Evolutionary conservation across 2,329 filamentous ascomycete genomes (phyloP), one percentile per base, ranked within the genome.

Genomic region (Orbilia oligospora): DNA sequence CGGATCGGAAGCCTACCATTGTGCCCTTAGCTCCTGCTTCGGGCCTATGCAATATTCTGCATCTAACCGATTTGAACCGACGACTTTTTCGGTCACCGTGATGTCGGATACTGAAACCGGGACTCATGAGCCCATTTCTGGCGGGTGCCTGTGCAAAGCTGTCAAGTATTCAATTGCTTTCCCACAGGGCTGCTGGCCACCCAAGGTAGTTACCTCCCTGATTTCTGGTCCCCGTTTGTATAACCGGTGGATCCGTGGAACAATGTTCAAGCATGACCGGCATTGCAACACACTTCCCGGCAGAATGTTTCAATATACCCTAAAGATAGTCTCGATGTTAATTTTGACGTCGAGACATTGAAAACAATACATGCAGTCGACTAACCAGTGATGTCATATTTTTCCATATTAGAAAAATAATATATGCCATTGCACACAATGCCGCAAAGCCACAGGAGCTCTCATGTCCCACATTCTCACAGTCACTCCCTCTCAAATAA

Each of bases 341-440:
- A 27, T 18, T 44, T 44, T 24, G 16, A 24, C 30, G 14, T 41
- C n/a, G 10, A 58, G 9, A 51, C 20, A 51, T 51, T 2, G 44
- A 46, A 1, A 46, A 20, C 2, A 20, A 9, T 46, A 20, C 8
- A 20, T 9, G n/a, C 44, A 46, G n/a, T 18, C n/a, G 44, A 46
- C 18, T 18, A 6, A 46, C 16, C 44, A 8, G 16, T 46, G n/a
- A 16, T n/a, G 44, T 18, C 18, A 30, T 36, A n/a, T 38, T 3
- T 36, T 14, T 36, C 12, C 22, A 33, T 36, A 14, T 22, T 56
- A 56, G 56, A 68, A 87, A 86, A 84, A 84, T 76, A 82, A 83
- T 55, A 87, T 86, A 5, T 89, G 88, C 81, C 87, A 89, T 80
- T 89, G 88, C 83, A 87, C 86, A 5, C 87, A 88, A 81, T 89